Evolutionary conservation across 2,329 filamentous ascomycete species (phyloP).

Genomic region (Phaeosphaeria sp.): DNA sequence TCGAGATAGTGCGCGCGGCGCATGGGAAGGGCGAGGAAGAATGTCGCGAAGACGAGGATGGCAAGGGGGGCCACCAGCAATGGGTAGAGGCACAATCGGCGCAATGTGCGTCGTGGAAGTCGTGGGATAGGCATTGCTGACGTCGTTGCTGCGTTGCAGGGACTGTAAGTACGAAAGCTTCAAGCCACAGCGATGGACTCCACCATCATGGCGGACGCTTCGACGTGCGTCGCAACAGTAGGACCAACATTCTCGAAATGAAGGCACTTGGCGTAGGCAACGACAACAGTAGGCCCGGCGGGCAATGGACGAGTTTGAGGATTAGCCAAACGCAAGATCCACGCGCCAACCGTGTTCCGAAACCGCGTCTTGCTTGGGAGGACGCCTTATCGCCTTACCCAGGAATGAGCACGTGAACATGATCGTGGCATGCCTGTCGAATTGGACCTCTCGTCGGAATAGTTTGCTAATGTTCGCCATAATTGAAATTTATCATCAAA

Average conservation of each 20-base stretch:
- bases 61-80: not conserved
- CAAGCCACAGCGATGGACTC: not conserved
- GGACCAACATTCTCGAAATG: not conserved
- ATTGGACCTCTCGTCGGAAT: no score
- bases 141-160: not conserved
- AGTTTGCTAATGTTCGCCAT: no score
- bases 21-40: not conserved
- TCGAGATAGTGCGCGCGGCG: slow-evolving; percentile 11
- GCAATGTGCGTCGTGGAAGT: not conserved
- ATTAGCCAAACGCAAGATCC: not conserved
- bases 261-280: not conserved
- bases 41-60: not conserved
- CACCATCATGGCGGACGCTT: not conserved
- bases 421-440: no score
- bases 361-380: not conserved
- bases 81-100: slow-evolving; percentile 1
- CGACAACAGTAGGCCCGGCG: not conserved
- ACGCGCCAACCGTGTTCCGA: not conserved
- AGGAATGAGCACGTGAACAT: not conserved
- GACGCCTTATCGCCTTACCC: not conserved
- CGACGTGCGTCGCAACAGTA: not conserved
- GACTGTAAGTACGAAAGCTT: not conserved
- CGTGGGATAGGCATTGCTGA: not conserved
- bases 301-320: not conserved
- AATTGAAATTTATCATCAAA: no score